Percentiles rank a stretch among this genome's conserved stretches.
Evolutionary conservation across 768 basidiomycete genomes (phyloP).

Genomic region (Pulveroboletus sp.): DNA sequence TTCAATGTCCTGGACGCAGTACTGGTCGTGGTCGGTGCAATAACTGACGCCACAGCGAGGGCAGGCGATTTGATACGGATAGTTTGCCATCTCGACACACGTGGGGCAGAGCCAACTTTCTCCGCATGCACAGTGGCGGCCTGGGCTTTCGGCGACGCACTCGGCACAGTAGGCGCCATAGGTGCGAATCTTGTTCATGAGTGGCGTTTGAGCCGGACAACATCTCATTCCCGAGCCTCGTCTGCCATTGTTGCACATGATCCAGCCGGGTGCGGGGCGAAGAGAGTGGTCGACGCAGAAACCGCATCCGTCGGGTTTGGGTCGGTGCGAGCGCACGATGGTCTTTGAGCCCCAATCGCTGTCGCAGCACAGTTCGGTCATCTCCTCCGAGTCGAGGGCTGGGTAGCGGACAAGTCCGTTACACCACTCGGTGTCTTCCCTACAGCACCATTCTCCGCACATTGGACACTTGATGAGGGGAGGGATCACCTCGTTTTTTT

Average conservation of each 20-base stretch:
- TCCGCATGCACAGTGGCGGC: neutral
- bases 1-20: neutral
- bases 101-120: conserved; percentile 1
- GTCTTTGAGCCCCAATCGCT: conserved; percentile 6
- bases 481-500: neutral
- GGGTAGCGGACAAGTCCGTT: conserved; percentile 9
- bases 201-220: conserved; percentile 10
- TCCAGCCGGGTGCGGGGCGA: neutral
- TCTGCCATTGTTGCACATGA: neutral
- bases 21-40: neutral
- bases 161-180: conserved; percentile 3
- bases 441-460: conserved; percentile 12
- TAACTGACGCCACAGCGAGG: conserved; percentile 13
- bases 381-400: conserved; percentile 3
- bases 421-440: conserved; percentile 15
- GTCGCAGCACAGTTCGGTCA: neutral
- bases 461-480: conserved; percentile 5
- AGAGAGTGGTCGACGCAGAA: neutral
- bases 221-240: neutral
- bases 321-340: conserved; percentile 15
- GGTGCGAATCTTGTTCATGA: neutral
- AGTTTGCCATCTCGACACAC: neutral
- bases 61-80: conserved; percentile 8
- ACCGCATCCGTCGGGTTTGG: conserved; percentile 7
- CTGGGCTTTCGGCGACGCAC: neutral